A percentile compares a stretch with the other conserved stretches of the same genome.
phyloP scores from a whole-genome alignment of 73 alveolate genomes.

The Symbiodinium natans region DNA sequence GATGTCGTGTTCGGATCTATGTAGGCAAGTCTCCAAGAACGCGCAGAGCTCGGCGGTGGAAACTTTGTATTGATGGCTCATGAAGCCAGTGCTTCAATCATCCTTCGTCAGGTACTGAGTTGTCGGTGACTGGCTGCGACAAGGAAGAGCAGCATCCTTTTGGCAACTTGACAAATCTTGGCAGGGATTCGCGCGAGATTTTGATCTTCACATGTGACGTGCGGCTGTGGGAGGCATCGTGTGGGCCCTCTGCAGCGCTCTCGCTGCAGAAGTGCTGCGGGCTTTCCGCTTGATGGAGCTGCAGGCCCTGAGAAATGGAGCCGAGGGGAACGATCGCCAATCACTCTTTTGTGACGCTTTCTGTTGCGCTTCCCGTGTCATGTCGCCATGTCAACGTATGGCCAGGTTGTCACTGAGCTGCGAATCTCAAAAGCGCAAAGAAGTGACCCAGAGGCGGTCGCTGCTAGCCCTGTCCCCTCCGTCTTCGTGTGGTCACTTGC shows the following conservation, averaged over 20 bases:
- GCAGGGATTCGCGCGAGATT: background rate
- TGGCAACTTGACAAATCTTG: background rate
- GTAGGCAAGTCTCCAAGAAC: background rate
- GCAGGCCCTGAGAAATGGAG: slow-evolving; percentile 17
- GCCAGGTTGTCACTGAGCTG: background rate
- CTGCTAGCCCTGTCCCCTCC: background rate
- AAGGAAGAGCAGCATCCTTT: slow-evolving; percentile 28
- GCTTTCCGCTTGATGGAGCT: slow-evolving; percentile 76
- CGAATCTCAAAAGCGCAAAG: background rate
- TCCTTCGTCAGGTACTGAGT: slow-evolving; percentile 12
- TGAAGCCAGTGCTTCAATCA: too few species aligned
- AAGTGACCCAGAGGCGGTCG: background rate
- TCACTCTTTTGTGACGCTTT: background rate
- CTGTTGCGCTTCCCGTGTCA: background rate
- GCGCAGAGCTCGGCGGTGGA: background rate
- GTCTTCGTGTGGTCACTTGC: too few species aligned
- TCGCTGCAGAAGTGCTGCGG: slow-evolving; percentile 60
- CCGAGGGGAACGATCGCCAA: background rate
- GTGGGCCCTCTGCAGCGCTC: slow-evolving; percentile 50
- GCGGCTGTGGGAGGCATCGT: background rate
- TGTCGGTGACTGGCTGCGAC: slow-evolving; percentile 73
- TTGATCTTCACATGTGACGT: background rate
- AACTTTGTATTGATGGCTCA: background rate
- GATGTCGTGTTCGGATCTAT: too few species aligned
- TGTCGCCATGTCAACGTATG: background rate